These are phyloP conservation scores for Verruconis gallopava DNA, from an alignment of 2,329 filamentous ascomycete species.

Conservation along the genomic window DNA sequence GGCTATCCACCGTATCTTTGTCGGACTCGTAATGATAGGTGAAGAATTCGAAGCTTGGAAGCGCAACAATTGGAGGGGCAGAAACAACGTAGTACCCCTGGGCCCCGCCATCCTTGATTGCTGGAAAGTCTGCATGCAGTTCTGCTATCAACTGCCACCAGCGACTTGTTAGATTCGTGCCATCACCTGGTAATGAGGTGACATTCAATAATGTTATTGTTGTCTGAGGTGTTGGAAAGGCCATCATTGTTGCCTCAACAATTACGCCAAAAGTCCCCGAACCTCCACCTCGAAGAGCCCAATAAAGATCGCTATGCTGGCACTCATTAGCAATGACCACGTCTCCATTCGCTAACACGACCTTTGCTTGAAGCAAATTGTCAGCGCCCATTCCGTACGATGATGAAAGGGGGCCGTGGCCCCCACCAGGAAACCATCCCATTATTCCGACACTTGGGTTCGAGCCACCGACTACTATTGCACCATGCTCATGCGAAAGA, in stretches of 20 bases:
- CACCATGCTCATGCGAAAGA: conserved; percentile 1
- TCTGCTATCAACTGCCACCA: conserved; percentile 2
- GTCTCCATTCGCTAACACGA: conserved; percentile 26
- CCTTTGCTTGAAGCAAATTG: conserved; percentile 29
- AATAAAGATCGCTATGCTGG: conserved; percentile 18
- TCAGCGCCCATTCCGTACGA: conserved; percentile 29
- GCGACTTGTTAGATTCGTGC: neutral
- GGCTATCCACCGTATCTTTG: neutral
- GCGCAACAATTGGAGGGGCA: neutral
- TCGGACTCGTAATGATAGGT: conserved; percentile 2
- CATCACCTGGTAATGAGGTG: neutral
- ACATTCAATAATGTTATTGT: neutral
- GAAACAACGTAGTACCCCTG: conserved; percentile 1
- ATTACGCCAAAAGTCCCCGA: conserved; percentile 18
- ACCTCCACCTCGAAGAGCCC: conserved; percentile 7
- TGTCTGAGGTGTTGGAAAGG: conserved; percentile 6
- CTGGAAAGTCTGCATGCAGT: conserved; percentile 6
- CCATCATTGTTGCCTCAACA: conserved; percentile 24
- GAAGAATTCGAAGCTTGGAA: neutral
- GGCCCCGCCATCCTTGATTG: conserved; percentile 5
- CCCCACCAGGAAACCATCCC: conserved; percentile 24
- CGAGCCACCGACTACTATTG: conserved; percentile 4
- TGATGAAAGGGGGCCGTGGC: conserved; percentile 27
- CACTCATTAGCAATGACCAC: conserved; percentile 24
- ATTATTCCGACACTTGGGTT: conserved; percentile 17